Base-by-base conservation (phyloP, 306 rosid genomes). In the Glycyrrhiza uralensis region DNA sequence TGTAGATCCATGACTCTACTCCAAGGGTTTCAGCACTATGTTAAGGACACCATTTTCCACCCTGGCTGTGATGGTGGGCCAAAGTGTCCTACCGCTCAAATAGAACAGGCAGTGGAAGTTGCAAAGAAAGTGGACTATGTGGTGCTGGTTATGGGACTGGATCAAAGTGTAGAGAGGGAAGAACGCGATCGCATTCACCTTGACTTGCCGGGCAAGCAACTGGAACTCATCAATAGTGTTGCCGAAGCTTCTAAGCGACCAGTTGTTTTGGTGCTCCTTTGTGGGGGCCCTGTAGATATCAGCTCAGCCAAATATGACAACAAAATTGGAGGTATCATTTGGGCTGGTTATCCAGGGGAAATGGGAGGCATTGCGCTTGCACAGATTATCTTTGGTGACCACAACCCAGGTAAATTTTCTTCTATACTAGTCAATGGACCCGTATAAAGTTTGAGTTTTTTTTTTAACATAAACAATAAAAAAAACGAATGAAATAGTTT, bases 291-390 rank as follows among this genome's bases (percentile, higher is more conserved):
- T 4, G 50, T 94, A 4, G 99, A 94, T 83, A 81, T 91, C 45
- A 80, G 93, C 80, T 81, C 79, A 4, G 91, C 96, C 2, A 94
- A 91, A 83, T 6, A 75, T 79, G 49, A 89, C 49, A 6, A 61
- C 60, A 87, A 81, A 69, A 57, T 94, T 24, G 96, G 99, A 67
- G 80, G 99, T 73, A 94, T 94, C 74, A 50, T 94, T 46, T 94
- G 97, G 99, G 99, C 96, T 56, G 99, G 99, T 76, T 94, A 94
- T 85, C 97, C 97, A 0, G 97, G 99, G 5, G 85, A 91, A 81
- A 83, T 83, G 38, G 99, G 99, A 52, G 96, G 94, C 55, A 63
- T 69, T 60, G 99, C 99, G 1, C 76, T 94, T 72, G 91, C 97
- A 5, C 80, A 89, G 54, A 80, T 94, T 55, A 85, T 94, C 74